Conservation (phyloP, 257 asterid species). For the Salvia rosmarinus region DNA sequence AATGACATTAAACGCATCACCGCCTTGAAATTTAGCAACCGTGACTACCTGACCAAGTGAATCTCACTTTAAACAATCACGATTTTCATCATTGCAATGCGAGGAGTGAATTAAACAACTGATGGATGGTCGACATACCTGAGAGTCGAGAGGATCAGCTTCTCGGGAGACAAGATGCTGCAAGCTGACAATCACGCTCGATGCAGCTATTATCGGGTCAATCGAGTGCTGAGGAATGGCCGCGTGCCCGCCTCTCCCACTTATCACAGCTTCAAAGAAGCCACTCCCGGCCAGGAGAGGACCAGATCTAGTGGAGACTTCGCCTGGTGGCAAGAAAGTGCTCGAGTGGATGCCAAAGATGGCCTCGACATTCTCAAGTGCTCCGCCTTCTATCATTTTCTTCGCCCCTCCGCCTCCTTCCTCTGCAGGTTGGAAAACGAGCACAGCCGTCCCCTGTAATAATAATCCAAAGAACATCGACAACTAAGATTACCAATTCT, state of each 20-base stretch:
- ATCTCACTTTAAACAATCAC: slow-evolving; percentile 7
- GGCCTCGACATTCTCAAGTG: slow-evolving; percentile 73
- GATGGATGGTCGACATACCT: slow-evolving; percentile 47
- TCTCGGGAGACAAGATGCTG: slow-evolving; percentile 92
- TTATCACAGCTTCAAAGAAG: slow-evolving; percentile 83
- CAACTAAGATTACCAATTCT: background rate
- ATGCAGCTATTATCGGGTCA: slow-evolving; percentile 90
- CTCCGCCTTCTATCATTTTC: slow-evolving; percentile 81
- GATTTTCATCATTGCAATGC: background rate
- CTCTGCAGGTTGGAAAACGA: slow-evolving; percentile 97
- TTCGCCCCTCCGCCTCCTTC: slow-evolving; percentile 97
- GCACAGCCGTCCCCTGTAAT: slow-evolving; percentile 85
- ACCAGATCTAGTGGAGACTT: slow-evolving; percentile 64
- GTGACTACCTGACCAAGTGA: slow-evolving; percentile 69
- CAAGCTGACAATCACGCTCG: slow-evolving; percentile 79
- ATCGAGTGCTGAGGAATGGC: slow-evolving; percentile 93
- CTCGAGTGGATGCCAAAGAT: slow-evolving; percentile 72
- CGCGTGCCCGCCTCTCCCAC: slow-evolving; percentile 96
- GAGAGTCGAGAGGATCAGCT: slow-evolving; percentile 97
- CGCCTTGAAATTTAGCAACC: slow-evolving; percentile 85
- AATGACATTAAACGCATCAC: slow-evolving; percentile 88
- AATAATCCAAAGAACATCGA: background rate
- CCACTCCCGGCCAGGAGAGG: slow-evolving; percentile 85
- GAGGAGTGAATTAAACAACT: background rate
- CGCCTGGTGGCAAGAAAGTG: slow-evolving; percentile 52